phyloP scores from a whole-genome alignment of 176 grass and related monocot genomes.

The Urochloa ruziziensis region DNA sequence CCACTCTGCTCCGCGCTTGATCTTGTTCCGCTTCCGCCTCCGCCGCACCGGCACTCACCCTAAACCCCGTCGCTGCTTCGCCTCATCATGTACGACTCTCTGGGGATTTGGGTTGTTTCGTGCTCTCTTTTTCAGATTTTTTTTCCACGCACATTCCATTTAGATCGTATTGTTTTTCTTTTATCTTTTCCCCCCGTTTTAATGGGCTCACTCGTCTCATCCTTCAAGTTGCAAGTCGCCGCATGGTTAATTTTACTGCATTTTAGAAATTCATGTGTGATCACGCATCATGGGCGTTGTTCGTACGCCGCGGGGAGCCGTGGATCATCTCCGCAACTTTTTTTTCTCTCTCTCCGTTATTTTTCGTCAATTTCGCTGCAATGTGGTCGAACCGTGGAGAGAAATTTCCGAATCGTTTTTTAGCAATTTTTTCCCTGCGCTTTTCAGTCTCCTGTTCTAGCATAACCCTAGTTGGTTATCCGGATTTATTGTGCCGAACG shows the following conservation, averaged over 20 bases:
- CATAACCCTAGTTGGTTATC: constrained; percentile 12
- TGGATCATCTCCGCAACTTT: background rate
- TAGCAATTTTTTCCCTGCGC: background rate
- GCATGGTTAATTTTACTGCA: background rate
- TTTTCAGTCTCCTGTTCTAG: background rate
- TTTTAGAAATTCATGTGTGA: background rate
- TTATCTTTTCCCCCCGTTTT: background rate
- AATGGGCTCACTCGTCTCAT: background rate
- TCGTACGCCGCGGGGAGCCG: background rate
- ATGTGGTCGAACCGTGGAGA: background rate
- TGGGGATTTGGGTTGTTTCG: background rate
- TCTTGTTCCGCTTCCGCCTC: background rate
- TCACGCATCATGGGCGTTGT: background rate
- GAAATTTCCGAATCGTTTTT: background rate
- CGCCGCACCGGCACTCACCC: background rate
- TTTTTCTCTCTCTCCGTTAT: background rate
- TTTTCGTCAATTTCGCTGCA: background rate
- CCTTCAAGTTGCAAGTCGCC: background rate
- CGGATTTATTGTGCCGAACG: background rate
- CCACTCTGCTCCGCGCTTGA: background rate
- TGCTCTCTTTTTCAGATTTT: no score
- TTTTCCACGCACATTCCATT: no score
- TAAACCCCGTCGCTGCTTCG: constrained; percentile 6
- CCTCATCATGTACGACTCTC: background rate
- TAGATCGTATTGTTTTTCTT: background rate